Conservation (phyloP, 176 grass and related monocot genomes). For the Carex pumila region DNA sequence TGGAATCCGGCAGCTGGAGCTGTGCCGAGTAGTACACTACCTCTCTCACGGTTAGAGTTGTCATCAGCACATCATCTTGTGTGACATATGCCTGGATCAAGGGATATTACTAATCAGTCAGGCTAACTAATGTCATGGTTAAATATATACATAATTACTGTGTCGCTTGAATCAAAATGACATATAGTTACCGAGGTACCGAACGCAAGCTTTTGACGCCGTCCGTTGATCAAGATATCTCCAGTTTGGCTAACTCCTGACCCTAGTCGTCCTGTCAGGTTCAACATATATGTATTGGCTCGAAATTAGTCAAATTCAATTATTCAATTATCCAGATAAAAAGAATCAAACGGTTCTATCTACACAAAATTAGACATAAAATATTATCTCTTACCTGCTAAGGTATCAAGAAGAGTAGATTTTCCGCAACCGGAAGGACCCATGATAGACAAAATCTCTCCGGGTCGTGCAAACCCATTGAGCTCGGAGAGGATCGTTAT, state of each 20-base stretch:
- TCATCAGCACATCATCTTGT: slow-evolving; percentile 91
- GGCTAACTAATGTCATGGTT: background rate
- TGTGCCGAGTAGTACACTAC: slow-evolving; percentile 65
- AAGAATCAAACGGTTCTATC: background rate
- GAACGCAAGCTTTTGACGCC: slow-evolving; percentile 52
- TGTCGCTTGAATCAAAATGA: background rate
- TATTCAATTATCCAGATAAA: background rate
- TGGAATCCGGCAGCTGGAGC: slow-evolving; percentile 63
- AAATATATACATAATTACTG: background rate
- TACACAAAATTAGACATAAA: background rate
- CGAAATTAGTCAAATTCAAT: background rate
- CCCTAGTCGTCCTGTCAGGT: slow-evolving; percentile 49
- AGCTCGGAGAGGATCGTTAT: slow-evolving; percentile 55
- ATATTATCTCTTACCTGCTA: slow-evolving; percentile 43
- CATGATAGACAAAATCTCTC: slow-evolving; percentile 88
- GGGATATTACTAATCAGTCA: background rate
- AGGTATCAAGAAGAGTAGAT: slow-evolving; percentile 83
- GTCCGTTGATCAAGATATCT: slow-evolving; percentile 70
- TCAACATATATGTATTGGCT: background rate
- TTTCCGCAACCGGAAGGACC: slow-evolving; percentile 94
- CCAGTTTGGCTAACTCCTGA: slow-evolving; percentile 57
- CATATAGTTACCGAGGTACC: slow-evolving; percentile 55
- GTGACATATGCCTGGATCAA: slow-evolving; percentile 70
- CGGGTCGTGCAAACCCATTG: slow-evolving; percentile 58
- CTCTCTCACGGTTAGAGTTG: slow-evolving; percentile 75